phyloP scores from a whole-genome alignment of 306 rosid genomes.

The Inga oerstediana region DNA sequence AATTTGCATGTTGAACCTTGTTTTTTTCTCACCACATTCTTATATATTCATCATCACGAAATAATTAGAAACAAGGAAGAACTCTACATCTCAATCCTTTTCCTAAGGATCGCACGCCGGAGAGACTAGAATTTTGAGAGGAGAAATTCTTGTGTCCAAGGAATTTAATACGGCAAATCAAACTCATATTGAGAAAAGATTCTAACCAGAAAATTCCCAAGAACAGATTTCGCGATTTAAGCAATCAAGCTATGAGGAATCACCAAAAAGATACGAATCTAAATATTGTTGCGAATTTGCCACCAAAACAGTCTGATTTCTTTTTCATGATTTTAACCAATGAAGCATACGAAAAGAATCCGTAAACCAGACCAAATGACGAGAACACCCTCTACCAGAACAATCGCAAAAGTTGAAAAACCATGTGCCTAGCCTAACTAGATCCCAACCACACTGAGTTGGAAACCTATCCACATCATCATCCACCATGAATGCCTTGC shows the following conservation, averaged over 20 bases:
- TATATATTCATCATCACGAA: not conserved
- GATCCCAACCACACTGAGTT: not conserved
- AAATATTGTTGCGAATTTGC: not conserved
- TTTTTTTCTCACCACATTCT: not conserved
- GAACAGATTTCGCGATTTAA: not conserved
- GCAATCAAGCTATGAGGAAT: not conserved
- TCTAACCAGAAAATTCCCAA: not conserved
- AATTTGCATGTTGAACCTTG: not conserved
- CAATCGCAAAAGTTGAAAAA: not conserved
- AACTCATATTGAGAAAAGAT: not conserved
- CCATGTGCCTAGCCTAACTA: not conserved
- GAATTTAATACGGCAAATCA: not conserved
- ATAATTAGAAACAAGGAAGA: not conserved
- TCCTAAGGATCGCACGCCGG: not conserved
- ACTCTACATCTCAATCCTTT: not conserved
- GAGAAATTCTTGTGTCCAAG: not conserved
- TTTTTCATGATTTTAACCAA: not conserved
- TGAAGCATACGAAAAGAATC: slow-evolving; percentile 4
- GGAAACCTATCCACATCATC: not conserved
- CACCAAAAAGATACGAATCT: not conserved
- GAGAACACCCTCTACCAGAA: slow-evolving; percentile 1
- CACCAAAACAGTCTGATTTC: not conserved
- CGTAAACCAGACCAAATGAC: not conserved
- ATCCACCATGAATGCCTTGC: slow-evolving; percentile 15
- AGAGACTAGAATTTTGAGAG: not conserved